Evolutionary conservation across 2,329 filamentous ascomycete species (phyloP).

Genomic region (Phyllosticta paracitricarpa): DNA sequence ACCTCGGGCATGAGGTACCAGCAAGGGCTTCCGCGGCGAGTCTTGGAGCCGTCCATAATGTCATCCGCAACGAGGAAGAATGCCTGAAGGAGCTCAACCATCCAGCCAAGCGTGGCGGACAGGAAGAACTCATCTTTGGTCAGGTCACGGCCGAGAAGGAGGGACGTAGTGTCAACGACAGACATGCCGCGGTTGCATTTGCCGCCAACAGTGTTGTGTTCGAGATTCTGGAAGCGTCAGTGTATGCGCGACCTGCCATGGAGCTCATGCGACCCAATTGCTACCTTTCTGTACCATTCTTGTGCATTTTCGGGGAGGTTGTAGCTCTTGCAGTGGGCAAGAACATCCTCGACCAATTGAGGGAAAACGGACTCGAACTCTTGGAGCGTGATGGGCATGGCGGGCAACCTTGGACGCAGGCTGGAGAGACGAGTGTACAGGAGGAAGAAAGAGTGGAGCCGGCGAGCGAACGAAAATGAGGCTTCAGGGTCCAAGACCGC

Average conservation of each 20-base stretch:
- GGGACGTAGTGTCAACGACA: slow-evolving; percentile 78
- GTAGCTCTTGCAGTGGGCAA: slow-evolving; percentile 69
- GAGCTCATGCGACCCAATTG: slow-evolving; percentile 2
- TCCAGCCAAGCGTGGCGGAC: slow-evolving; percentile 83
- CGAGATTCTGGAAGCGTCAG: slow-evolving; percentile 53
- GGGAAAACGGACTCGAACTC: slow-evolving; percentile 90
- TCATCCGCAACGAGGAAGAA: slow-evolving; percentile 99
- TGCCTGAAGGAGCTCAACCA: slow-evolving; percentile 95
- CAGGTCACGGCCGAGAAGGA: slow-evolving; percentile 65
- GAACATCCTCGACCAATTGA: slow-evolving; percentile 70
- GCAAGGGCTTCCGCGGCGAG: slow-evolving; percentile 85
- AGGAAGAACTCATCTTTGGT: slow-evolving; percentile 78
- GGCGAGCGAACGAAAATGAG: not conserved
- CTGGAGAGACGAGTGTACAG: not conserved
- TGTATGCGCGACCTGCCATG: slow-evolving; percentile 13
- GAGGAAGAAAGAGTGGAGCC: not conserved
- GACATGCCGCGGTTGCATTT: slow-evolving; percentile 99
- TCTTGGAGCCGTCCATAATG: slow-evolving; percentile 96
- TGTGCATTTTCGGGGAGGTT: slow-evolving; percentile 72
- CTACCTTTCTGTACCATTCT: slow-evolving; percentile 77
- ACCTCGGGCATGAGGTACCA: slow-evolving; percentile 90
- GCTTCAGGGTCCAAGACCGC: not conserved
- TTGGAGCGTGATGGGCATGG: slow-evolving; percentile 63
- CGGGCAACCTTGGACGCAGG: slow-evolving; percentile 9
- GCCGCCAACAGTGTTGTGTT: slow-evolving; percentile 80